Conservation (phyloP, 371 early-diverging fungal species). For the Gilbertella persicaria region DNA sequence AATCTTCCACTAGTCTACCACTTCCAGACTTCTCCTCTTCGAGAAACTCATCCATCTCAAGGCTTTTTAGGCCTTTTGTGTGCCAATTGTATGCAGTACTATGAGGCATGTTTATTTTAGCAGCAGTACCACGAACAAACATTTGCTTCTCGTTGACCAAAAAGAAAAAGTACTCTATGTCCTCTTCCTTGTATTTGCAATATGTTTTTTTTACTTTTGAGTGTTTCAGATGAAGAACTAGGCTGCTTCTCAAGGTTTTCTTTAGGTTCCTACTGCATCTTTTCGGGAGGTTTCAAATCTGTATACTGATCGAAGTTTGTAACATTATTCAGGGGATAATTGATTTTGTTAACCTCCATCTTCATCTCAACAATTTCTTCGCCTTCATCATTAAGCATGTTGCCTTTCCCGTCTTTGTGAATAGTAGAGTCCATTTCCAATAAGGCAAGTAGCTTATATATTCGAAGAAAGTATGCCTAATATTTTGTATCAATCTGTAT, state of each 20-base stretch:
- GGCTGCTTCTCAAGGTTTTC: too few relatives aligned
- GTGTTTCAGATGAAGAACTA: too few relatives aligned
- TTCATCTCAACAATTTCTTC: not conserved
- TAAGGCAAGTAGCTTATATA: too few relatives aligned
- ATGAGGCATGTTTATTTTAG: not conserved
- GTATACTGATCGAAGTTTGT: conserved; percentile 5
- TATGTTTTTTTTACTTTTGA: too few relatives aligned
- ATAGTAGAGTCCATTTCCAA: too few relatives aligned
- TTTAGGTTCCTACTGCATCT: too few relatives aligned
- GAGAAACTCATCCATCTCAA: conserved; percentile 7
- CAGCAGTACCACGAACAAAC: too few relatives aligned
- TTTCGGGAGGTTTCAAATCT: conserved; percentile 9
- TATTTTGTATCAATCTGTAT: too few relatives aligned
- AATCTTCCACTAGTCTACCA: conserved; percentile 12
- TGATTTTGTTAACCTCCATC: not conserved
- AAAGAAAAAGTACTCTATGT: too few relatives aligned
- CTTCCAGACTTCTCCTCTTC: conserved; percentile 11
- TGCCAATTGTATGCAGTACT: conserved; percentile 9
- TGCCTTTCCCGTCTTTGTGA: conserved; percentile 7
- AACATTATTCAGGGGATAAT: conserved; percentile 2
- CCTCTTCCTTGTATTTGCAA: too few relatives aligned
- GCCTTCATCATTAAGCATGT: conserved; percentile 2
- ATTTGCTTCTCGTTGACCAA: too few relatives aligned
- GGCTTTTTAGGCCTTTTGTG: conserved; percentile 6
- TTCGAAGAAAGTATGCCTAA: too few relatives aligned